Evolutionary conservation across 805 yeast genomes (phyloP).

Genomic region (Metschnikowia santaceciliae): DNA sequence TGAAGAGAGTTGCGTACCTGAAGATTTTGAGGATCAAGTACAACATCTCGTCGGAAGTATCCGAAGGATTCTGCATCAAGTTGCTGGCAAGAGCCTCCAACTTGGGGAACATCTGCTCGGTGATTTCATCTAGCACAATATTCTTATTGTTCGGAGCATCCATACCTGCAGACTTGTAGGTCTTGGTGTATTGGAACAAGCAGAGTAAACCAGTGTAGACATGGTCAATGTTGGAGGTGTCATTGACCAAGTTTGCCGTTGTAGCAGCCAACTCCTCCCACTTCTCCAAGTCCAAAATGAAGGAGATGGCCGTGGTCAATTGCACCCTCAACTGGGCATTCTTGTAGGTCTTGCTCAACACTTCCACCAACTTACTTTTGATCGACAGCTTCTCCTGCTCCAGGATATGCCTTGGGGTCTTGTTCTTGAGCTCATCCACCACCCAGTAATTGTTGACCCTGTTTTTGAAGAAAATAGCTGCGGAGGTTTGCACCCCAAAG

Average conservation of each 20-base stretch:
- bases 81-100: constrained; percentile 30
- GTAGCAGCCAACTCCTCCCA: constrained; percentile 34
- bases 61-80: constrained; percentile 25
- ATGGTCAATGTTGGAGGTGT: constrained; percentile 36
- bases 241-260: constrained; percentile 14
- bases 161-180: constrained; percentile 41
- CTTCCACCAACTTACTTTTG: constrained; percentile 35
- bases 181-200: constrained; percentile 38
- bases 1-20: constrained; percentile 37
- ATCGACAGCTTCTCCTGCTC: constrained; percentile 33
- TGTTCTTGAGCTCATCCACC: constrained; percentile 29
- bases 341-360: constrained; percentile 31
- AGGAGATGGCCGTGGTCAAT: constrained; percentile 53
- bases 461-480: constrained; percentile 43
- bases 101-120: constrained; percentile 33
- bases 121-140: constrained; percentile 38
- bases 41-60: constrained; percentile 24
- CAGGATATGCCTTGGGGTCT: constrained; percentile 22
- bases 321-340: constrained; percentile 47
- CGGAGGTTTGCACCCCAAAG: constrained; percentile 42
- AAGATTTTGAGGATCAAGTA: constrained; percentile 39
- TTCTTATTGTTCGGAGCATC: constrained; percentile 38
- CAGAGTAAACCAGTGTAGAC: constrained; percentile 39
- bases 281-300: constrained; percentile 47
- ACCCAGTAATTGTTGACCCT: constrained; percentile 38